A percentile compares a stretch with the other conserved stretches of the same genome.
Conservation (phyloP, 192 early-diverging fungal genomes). For the Backusella tuberculispora region DNA sequence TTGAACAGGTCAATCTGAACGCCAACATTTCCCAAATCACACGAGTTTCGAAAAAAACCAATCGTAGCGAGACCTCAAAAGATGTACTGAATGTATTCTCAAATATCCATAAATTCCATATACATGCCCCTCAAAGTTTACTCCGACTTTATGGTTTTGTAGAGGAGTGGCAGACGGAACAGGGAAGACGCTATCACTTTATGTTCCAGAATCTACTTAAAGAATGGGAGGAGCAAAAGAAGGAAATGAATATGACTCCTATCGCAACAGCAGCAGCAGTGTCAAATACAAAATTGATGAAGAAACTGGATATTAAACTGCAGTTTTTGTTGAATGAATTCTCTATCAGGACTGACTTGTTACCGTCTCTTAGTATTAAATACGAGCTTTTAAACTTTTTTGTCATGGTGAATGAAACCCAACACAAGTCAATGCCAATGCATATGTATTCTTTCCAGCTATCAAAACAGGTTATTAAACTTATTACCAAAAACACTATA, state of each 20-base stretch:
- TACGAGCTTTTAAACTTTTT: slow-evolving; percentile 61
- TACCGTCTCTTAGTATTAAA: slow-evolving; percentile 63
- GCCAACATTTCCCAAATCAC: slow-evolving; percentile 48
- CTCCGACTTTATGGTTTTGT: slow-evolving; percentile 75
- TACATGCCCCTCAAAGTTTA: slow-evolving; percentile 64
- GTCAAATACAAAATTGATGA: slow-evolving; percentile 15
- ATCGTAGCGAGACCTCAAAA: slow-evolving; percentile 12
- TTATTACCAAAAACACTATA: slow-evolving; percentile 41
- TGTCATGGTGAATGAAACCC: slow-evolving; percentile 51
- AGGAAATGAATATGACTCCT: slow-evolving; percentile 6
- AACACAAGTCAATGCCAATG: slow-evolving; percentile 40
- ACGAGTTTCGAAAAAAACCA: slow-evolving; percentile 29
- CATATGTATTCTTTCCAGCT: slow-evolving; percentile 53
- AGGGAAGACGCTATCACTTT: slow-evolving; percentile 65
- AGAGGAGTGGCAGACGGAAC: slow-evolving; percentile 77
- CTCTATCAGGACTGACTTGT: slow-evolving; percentile 62
- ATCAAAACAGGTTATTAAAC: slow-evolving; percentile 55
- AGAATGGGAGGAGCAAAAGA: slow-evolving; percentile 66
- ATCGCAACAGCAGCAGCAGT: not conserved
- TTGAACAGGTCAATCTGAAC: slow-evolving; percentile 48
- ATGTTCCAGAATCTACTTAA: slow-evolving; percentile 70
- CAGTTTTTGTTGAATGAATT: slow-evolving; percentile 64
- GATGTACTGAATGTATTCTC: slow-evolving; percentile 55
- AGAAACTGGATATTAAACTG: slow-evolving; percentile 58
- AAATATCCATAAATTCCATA: slow-evolving; percentile 47